A percentile compares a stretch with the other conserved stretches of the same genome.
phyloP scores from a whole-genome alignment of 495 filamentous ascomycete genomes.

The Xylaria venustula region DNA sequence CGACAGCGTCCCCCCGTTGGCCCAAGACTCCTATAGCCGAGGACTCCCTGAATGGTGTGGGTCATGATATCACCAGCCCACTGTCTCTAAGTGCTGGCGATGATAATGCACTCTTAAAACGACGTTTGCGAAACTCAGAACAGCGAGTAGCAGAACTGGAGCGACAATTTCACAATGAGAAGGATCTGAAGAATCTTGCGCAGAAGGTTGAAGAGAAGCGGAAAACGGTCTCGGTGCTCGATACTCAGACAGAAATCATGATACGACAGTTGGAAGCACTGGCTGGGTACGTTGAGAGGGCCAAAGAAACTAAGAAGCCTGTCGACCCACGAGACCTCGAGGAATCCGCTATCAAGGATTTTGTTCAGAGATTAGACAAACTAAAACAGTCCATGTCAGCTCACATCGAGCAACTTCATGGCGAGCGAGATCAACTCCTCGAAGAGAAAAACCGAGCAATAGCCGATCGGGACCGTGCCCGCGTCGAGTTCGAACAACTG shows the following conservation, averaged over 20 bases:
- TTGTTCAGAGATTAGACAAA: slow-evolving; percentile 81
- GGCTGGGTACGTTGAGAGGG: slow-evolving; percentile 58
- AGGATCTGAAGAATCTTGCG: slow-evolving; percentile 80
- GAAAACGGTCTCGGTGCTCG: slow-evolving; percentile 92
- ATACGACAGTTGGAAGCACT: slow-evolving; percentile 87
- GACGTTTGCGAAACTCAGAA: slow-evolving; percentile 76
- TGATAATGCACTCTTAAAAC: slow-evolving; percentile 69
- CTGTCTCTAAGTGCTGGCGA: slow-evolving; percentile 63
- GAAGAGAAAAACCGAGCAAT: slow-evolving; percentile 80
- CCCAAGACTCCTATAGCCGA: slow-evolving; percentile 73
- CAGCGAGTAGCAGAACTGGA: slow-evolving; percentile 83
- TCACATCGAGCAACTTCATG: slow-evolving; percentile 80
- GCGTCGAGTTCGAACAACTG: slow-evolving; percentile 92
- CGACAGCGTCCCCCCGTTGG: slow-evolving; percentile 58
- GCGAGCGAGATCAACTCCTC: slow-evolving; percentile 73
- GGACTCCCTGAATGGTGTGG: slow-evolving; percentile 49
- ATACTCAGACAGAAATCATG: slow-evolving; percentile 92
- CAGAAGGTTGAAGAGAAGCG: slow-evolving; percentile 89
- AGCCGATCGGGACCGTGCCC: slow-evolving; percentile 81
- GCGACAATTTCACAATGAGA: slow-evolving; percentile 62
- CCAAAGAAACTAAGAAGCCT: slow-evolving; percentile 72
- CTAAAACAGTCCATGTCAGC: slow-evolving; percentile 76
- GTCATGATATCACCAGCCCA: slow-evolving; percentile 71
- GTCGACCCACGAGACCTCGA: slow-evolving; percentile 75
- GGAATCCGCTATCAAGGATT: slow-evolving; percentile 80